Evolutionary conservation across 768 basidiomycete genomes (phyloP).

Genomic region (Symmetrospora coprosmae): DNA sequence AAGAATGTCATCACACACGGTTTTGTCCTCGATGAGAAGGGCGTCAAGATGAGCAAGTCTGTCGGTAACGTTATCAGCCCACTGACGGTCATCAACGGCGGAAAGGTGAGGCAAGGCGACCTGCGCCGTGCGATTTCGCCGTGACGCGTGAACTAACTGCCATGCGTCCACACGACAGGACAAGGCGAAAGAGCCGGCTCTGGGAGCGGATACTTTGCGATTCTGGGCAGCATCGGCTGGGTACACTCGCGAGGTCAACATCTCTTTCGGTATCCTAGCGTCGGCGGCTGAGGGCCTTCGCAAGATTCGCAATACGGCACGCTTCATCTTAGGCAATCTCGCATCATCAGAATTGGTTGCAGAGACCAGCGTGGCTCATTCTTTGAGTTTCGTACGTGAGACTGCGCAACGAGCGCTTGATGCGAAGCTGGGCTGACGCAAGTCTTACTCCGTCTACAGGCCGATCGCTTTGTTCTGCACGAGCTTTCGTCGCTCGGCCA

Average conservation of each 20-base stretch:
- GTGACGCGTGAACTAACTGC: neutral
- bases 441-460: conserved; percentile 41
- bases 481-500: conserved; percentile 61
- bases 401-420: neutral
- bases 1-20: conserved; percentile 79
- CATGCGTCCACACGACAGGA: conserved; percentile 45
- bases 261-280: conserved; percentile 61
- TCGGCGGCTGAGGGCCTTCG: conserved; percentile 62
- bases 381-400: conserved; percentile 3
- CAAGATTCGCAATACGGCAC: conserved; percentile 69
- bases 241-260: conserved; percentile 72
- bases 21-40: conserved; percentile 80
- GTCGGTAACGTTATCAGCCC: conserved; percentile 82
- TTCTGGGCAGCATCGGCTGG: conserved; percentile 86
- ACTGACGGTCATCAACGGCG: conserved; percentile 61
- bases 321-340: conserved; percentile 74
- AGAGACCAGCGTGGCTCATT: too few species aligned
- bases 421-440: conserved; percentile 9
- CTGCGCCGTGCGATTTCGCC: neutral
- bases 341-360: too few species aligned
- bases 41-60: conserved; percentile 95
- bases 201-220: conserved; percentile 73
- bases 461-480: conserved; percentile 73
- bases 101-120: conserved; percentile 44
- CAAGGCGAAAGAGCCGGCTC: conserved; percentile 56